Evolutionary conservation across 495 filamentous ascomycete species (phyloP).

Genomic region (Penicillium waksmanii): DNA sequence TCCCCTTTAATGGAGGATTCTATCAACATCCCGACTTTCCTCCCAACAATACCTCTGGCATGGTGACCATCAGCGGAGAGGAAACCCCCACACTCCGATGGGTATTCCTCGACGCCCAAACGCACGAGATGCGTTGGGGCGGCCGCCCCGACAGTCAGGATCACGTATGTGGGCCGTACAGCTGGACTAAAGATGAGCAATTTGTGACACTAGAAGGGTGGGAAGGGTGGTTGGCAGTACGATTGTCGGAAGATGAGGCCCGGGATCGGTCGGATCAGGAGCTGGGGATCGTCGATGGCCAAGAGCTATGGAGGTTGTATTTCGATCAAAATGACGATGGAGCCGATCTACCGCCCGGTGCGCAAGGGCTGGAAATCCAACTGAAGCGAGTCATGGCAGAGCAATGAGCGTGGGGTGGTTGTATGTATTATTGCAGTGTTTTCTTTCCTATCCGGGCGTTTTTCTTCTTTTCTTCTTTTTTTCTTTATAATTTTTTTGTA

Average conservation of each 20-base stretch:
- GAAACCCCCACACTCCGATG: conserved; percentile 31
- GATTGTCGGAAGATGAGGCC: conserved; percentile 22
- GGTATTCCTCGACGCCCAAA: conserved; percentile 31
- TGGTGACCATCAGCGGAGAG: conserved; percentile 33
- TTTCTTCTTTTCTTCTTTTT: background rate
- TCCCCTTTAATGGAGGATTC: conserved; percentile 32
- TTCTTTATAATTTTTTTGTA: background rate
- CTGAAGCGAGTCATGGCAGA: conserved; percentile 29
- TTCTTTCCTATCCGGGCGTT: conserved; percentile 2
- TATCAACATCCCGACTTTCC: conserved; percentile 31
- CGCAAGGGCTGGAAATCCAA: conserved; percentile 28
- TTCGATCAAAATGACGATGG: conserved; percentile 35
- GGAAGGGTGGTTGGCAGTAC: conserved; percentile 33
- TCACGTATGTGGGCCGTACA: conserved; percentile 34
- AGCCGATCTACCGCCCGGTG: conserved; percentile 27
- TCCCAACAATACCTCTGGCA: conserved; percentile 25
- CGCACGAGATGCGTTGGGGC: conserved; percentile 33
- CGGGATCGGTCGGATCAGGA: conserved; percentile 17
- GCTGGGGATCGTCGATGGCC: conserved; percentile 21
- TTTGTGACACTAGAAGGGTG: conserved; percentile 31
- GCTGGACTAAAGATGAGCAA: conserved; percentile 32
- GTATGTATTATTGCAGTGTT: background rate
- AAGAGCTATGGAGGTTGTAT: conserved; percentile 32
- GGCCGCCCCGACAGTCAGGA: conserved; percentile 29
- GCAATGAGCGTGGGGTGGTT: conserved; percentile 1